These are phyloP conservation scores for Monosporozyma aquatica DNA, from an alignment of 805 yeast genomes.

Conservation along the genomic window DNA sequence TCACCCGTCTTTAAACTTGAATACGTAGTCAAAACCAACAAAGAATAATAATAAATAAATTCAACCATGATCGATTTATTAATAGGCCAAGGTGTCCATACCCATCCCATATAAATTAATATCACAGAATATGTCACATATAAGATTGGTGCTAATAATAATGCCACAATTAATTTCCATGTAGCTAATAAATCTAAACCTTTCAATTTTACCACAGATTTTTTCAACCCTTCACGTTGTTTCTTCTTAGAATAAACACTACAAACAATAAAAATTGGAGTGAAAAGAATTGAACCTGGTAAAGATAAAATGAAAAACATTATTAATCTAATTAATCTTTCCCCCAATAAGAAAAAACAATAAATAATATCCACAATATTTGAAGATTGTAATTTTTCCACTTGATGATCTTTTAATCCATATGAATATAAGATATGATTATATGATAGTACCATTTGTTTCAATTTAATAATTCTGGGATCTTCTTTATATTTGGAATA, in stretches of 20 bases:
- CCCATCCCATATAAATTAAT: conserved; percentile 19
- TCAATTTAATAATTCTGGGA: conserved; percentile 54
- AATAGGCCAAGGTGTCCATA: conserved; percentile 25
- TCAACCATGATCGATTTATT: conserved; percentile 16
- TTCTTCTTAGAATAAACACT: conserved; percentile 60
- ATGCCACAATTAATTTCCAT: conserved; percentile 83
- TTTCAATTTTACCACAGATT: conserved; percentile 80
- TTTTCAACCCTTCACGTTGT: conserved; percentile 73
- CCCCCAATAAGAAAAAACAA: conserved; percentile 40
- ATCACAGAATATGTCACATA: conserved; percentile 63
- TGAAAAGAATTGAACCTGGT: conserved; percentile 77
- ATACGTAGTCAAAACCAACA: conserved; percentile 67
- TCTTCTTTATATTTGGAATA: conserved; percentile 69
- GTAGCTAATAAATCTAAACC: conserved; percentile 91
- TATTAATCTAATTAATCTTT: conserved; percentile 44
- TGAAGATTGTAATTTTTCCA: conserved; percentile 38
- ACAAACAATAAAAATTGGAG: conserved; percentile 76
- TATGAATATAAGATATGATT: conserved; percentile 54
- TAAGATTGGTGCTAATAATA: conserved; percentile 76
- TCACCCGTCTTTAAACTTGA: conserved; percentile 87
- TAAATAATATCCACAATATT: conserved; percentile 35
- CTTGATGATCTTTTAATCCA: conserved; percentile 67
- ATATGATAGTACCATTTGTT: conserved; percentile 55
- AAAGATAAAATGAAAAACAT: conserved; percentile 53
- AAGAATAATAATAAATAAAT: conserved; percentile 42